phyloP scores from a whole-genome alignment of 2,329 filamentous ascomycete species.

The Aspergillus carbonarius region DNA sequence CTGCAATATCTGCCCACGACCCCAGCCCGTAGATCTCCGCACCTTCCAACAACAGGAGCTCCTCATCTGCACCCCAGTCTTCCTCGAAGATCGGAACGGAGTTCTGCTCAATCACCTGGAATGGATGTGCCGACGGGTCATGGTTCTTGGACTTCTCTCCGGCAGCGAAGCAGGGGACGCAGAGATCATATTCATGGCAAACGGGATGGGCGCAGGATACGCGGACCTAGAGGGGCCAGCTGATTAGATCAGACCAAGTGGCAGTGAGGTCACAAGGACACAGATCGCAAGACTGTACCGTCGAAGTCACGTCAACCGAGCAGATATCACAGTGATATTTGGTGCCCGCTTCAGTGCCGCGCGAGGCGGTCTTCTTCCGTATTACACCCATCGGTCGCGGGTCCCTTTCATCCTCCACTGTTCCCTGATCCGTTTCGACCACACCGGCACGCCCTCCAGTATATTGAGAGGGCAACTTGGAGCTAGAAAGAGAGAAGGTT shows the following conservation, averaged over 20 bases:
- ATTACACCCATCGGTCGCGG: constrained; percentile 77
- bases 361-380: constrained; percentile 86
- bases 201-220: constrained; percentile 82
- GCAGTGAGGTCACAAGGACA: background rate
- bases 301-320: constrained; percentile 94
- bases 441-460: constrained; percentile 29
- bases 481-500: background rate
- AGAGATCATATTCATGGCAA: constrained; percentile 95
- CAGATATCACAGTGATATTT: constrained; percentile 99
- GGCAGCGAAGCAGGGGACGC: constrained; percentile 88
- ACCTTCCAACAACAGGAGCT: constrained; percentile 87
- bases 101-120: constrained; percentile 95
- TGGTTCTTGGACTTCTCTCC: constrained; percentile 80
- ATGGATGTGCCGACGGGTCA: constrained; percentile 81
- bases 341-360: constrained; percentile 81
- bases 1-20: constrained; percentile 96
- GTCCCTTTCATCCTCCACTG: constrained; percentile 41
- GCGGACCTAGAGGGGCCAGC: constrained; percentile 65
- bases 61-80: constrained; percentile 97
- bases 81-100: constrained; percentile 93
- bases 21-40: constrained; percentile 94
- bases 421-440: constrained; percentile 34
- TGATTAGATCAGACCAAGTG: background rate
- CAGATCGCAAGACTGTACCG: constrained; percentile 54
- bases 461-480: constrained; percentile 26